phyloP scores from a whole-genome alignment of 1,139 yeast species.

The Scheffersomyces segobiensis region DNA sequence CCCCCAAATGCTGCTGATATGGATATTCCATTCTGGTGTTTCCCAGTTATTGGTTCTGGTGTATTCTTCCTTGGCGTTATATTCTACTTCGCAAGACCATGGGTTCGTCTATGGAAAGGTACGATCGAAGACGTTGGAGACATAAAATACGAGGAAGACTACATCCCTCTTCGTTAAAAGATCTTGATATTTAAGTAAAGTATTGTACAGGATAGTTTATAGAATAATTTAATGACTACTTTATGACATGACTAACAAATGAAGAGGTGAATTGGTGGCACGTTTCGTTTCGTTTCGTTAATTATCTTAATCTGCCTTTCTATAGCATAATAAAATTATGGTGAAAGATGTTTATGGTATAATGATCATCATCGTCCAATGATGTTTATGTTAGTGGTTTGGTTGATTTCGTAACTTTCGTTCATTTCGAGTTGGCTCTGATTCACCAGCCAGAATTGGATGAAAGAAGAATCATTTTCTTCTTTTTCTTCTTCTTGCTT shows the following conservation, averaged over 20 bases:
- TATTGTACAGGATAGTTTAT: neutral
- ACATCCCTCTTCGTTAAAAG: neutral
- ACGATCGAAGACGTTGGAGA: conserved; percentile 6
- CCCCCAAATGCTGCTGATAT: conserved; percentile 38
- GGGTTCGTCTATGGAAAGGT: conserved; percentile 7
- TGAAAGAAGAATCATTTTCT: conserved; percentile 16
- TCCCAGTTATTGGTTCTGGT: conserved; percentile 55
- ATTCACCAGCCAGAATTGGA: conserved; percentile 1
- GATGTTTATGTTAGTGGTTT: neutral
- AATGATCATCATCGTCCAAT: neutral
- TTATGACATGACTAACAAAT: neutral
- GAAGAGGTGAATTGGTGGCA: neutral
- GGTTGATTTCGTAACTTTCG: neutral
- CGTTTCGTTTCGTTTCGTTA: neutral
- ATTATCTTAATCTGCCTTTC: neutral
- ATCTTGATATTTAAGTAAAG: neutral
- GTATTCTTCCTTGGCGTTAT: conserved; percentile 48
- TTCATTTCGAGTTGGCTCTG: conserved; percentile 2
- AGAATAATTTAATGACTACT: neutral
- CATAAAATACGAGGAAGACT: conserved; percentile 13
- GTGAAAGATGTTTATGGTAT: neutral
- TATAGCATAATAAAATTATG: neutral
- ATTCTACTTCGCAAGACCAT: conserved; percentile 19
- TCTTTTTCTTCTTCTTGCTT: conserved; percentile 41
- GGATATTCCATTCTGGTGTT: conserved; percentile 55